A percentile compares a stretch with the other conserved stretches of the same genome.
Evolutionary conservation across 108 stramenopile genomes (phyloP).

Genomic region (Nannochloropsis oceanica): DNA sequence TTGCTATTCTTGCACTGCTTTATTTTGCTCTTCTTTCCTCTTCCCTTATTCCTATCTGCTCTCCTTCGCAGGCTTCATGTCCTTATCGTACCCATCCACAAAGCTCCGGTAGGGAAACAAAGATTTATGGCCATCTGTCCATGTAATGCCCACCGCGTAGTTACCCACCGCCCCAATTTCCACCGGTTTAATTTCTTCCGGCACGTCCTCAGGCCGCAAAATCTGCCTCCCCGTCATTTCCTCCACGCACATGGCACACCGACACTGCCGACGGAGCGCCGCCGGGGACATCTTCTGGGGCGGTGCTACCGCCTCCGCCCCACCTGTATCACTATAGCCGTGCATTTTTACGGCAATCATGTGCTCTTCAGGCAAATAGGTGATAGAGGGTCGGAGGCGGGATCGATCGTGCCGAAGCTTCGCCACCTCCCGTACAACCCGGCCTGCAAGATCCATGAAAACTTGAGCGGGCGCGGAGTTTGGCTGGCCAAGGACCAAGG

Average conservation of each 20-base stretch:
- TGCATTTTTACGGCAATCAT: constrained; percentile 3
- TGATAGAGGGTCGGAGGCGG: constrained; percentile 1
- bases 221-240: constrained; percentile 30
- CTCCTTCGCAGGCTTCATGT: no score
- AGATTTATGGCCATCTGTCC: constrained; percentile 44
- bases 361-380: constrained; percentile 7
- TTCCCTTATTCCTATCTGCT: no score
- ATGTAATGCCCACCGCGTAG: constrained; percentile 39
- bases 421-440: constrained; percentile 17
- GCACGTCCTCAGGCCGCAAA: constrained; percentile 13
- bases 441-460: constrained; percentile 9
- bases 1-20: no score
- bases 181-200: constrained; percentile 23
- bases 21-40: no score
- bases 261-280: constrained; percentile 25
- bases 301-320: background rate
- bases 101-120: constrained; percentile 23
- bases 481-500: constrained; percentile 10
- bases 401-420: constrained; percentile 3
- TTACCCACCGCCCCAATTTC: constrained; percentile 35
- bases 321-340: background rate
- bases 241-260: constrained; percentile 39
- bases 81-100: constrained; percentile 9
- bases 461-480: background rate
- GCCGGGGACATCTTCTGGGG: constrained; percentile 4